Evolutionary conservation across 306 rosid species (phyloP).

Genomic region (Prunus mume): DNA sequence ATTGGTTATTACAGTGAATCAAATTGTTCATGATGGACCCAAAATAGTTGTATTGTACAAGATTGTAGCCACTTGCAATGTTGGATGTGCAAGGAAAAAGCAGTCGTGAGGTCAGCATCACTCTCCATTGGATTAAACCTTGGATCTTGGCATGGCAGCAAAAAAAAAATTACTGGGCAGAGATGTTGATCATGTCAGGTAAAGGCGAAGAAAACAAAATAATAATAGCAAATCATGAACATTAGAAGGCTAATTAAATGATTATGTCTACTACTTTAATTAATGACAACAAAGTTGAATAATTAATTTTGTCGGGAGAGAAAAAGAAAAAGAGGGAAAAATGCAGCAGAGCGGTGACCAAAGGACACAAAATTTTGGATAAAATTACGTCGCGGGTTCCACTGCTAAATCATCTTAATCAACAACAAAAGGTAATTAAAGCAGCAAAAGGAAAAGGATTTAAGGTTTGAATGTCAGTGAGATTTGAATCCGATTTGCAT

Average conservation of each 20-base stretch:
- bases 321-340: too few relatives aligned
- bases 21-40: not conserved
- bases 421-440: too few relatives aligned
- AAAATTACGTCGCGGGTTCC: too few relatives aligned
- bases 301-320: not conserved
- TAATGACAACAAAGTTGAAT: conserved; percentile 2
- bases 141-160: not conserved
- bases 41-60: not conserved
- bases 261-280: conserved; percentile 23
- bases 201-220: not conserved
- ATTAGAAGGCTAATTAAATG: conserved; percentile 9
- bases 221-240: not conserved
- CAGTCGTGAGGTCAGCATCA: not conserved
- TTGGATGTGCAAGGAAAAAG: not conserved
- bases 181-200: not conserved
- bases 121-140: not conserved
- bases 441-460: too few relatives aligned
- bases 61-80: not conserved
- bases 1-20: too few relatives aligned
- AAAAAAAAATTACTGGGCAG: not conserved
- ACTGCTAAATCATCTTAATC: too few relatives aligned
- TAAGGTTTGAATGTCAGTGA: too few relatives aligned
- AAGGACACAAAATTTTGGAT: too few relatives aligned
- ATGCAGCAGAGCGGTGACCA: too few relatives aligned
- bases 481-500: too few relatives aligned